phyloP scores from a whole-genome alignment of 345 rosid genomes.

The Acer campestre region DNA sequence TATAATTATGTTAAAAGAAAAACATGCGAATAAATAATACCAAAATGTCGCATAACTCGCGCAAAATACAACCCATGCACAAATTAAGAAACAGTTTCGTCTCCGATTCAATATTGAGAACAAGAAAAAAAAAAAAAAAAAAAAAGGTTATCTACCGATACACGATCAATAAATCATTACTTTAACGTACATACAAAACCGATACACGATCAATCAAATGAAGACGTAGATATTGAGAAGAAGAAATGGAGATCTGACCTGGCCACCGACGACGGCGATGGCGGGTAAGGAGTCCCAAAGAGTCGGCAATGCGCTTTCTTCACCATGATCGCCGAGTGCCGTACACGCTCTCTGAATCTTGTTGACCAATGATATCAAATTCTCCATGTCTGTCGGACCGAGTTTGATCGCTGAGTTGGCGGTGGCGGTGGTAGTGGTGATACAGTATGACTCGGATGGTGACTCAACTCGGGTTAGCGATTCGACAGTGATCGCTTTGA shows the following conservation, averaged over 20 bases:
- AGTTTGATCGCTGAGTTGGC: background rate
- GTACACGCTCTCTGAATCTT: conserved; percentile 95
- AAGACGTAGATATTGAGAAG: background rate
- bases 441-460: background rate
- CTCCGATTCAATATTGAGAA: background rate
- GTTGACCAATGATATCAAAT: conserved; percentile 79
- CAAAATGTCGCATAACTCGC: background rate
- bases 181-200: background rate
- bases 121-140: background rate
- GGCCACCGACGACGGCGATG: conserved; percentile 97
- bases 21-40: background rate
- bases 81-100: background rate
- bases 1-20: background rate
- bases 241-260: conserved; percentile 42
- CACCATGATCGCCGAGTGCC: conserved; percentile 95
- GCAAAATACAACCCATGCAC: background rate
- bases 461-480: background rate
- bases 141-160: no score
- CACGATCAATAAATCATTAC: no score
- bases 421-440: background rate
- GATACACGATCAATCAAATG: background rate
- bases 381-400: conserved; percentile 58
- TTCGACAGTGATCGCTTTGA: conserved; percentile 2
- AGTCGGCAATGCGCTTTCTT: conserved; percentile 92
- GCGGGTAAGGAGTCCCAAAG: conserved; percentile 96